Conservation (phyloP, 306 rosid species). For the Calophaca sinica region DNA sequence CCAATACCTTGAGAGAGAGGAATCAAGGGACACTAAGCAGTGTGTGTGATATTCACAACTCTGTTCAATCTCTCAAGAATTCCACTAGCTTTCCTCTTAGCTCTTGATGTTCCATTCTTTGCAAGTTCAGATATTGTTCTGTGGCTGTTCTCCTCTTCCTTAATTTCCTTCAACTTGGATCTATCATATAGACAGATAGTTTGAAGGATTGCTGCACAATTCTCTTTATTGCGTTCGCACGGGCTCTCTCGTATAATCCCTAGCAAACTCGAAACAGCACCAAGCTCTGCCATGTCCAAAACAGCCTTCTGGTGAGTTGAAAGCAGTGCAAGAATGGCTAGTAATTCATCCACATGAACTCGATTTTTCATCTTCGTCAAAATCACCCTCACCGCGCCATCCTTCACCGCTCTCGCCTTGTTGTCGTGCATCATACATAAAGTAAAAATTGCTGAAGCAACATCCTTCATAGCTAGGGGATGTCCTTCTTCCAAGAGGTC, state of each 20-base stretch:
- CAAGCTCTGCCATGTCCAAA: conserved; percentile 80
- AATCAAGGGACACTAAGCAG: conserved; percentile 62
- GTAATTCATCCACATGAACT: conserved; percentile 67
- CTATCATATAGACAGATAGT: conserved; percentile 71
- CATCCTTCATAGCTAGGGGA: conserved; percentile 80
- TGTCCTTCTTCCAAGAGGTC: conserved; percentile 85
- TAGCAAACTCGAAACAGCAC: conserved; percentile 74
- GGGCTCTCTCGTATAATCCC: conserved; percentile 64
- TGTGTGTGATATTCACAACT: conserved; percentile 78
- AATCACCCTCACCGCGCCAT: conserved; percentile 73
- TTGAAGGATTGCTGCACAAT: conserved; percentile 76
- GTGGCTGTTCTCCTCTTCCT: conserved; percentile 73
- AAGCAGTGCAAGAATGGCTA: conserved; percentile 80
- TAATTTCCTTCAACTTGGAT: conserved; percentile 79
- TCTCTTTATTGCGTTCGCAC: conserved; percentile 84
- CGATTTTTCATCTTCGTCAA: conserved; percentile 60
- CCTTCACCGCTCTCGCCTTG: conserved; percentile 77
- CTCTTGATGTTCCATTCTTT: conserved; percentile 88
- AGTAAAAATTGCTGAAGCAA: conserved; percentile 82
- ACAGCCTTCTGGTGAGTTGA: conserved; percentile 75
- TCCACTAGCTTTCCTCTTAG: conserved; percentile 86
- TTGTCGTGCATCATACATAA: conserved; percentile 80
- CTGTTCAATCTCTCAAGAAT: conserved; percentile 90
- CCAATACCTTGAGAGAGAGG: background rate
- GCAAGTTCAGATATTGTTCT: conserved; percentile 80